Evolutionary conservation across 1,284 basidiomycete species (phyloP).

Genomic region (Polyporus tsugae): DNA sequence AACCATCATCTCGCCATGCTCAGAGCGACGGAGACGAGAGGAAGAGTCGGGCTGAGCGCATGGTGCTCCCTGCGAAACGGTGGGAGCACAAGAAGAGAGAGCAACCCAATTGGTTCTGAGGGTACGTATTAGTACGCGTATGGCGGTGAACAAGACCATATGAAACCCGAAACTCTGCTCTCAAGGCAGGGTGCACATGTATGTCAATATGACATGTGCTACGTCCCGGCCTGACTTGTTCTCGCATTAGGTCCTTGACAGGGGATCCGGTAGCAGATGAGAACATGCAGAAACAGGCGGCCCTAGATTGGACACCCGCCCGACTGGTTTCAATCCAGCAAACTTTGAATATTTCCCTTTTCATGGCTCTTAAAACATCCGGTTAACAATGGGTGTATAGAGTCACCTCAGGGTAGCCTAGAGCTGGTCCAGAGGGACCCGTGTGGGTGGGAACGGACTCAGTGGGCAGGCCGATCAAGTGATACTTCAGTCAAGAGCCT

Average conservation of each 20-base stretch:
- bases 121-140: no score
- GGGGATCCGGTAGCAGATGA: conserved; percentile 11
- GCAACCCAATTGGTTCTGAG: no score
- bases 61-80: background rate
- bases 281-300: conserved; percentile 21
- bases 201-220: conserved; percentile 13
- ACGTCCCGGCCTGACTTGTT: conserved; percentile 16
- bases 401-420: conserved; percentile 6
- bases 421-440: conserved; percentile 17
- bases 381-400: background rate
- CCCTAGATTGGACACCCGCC: conserved; percentile 25
- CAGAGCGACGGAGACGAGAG: conserved; percentile 1
- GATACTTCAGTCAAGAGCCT: conserved; percentile 16
- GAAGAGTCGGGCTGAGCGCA: conserved; percentile 1
- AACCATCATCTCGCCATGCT: conserved; percentile 13
- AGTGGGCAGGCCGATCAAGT: conserved; percentile 23
- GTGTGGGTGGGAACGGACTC: background rate
- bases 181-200: conserved; percentile 14
- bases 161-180: conserved; percentile 1
- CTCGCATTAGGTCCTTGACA: conserved; percentile 19
- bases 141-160: conserved; percentile 23
- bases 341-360: conserved; percentile 13
- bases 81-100: background rate
- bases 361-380: conserved; percentile 1
- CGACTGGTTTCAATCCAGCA: conserved; percentile 1